Conservation (phyloP, 768 basidiomycete species). For the Leccinum longicurvipes region DNA sequence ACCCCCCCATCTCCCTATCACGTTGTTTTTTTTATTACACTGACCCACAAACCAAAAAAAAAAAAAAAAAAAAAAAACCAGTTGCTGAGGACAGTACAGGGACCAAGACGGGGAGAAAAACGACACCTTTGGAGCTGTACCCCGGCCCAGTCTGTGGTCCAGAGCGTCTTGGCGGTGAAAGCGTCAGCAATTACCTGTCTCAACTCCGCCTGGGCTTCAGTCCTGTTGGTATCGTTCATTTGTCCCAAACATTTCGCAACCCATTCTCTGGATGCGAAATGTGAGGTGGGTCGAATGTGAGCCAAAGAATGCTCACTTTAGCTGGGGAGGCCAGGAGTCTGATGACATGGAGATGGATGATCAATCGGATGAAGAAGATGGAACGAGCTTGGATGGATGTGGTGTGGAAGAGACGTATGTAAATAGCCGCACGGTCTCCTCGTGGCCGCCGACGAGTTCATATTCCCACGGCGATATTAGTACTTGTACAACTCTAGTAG, state of each 20-base stretch:
- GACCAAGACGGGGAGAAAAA: neutral
- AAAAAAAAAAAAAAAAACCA: too few relatives aligned
- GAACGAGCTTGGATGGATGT: neutral
- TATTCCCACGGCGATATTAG: slow-evolving; percentile 21
- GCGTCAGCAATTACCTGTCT: slow-evolving; percentile 96
- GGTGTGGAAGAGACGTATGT: slow-evolving; percentile 6
- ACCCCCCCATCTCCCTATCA: too few relatives aligned
- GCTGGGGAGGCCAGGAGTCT: slow-evolving; percentile 76
- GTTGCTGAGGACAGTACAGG: slow-evolving; percentile 20
- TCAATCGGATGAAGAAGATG: neutral
- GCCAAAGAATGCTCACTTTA: slow-evolving; percentile 51
- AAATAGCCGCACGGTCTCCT: slow-evolving; percentile 2
- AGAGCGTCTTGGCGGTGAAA: slow-evolving; percentile 77
- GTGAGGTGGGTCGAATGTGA: neutral
- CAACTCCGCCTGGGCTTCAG: slow-evolving; percentile 88
- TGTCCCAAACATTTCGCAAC: slow-evolving; percentile 90
- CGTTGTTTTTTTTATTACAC: too few relatives aligned
- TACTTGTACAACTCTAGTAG: too few relatives aligned
- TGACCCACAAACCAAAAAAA: too few relatives aligned
- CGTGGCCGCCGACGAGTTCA: neutral
- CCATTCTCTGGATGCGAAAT: slow-evolving; percentile 69
- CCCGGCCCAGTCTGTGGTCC: slow-evolving; percentile 92
- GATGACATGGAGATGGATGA: slow-evolving; percentile 51
- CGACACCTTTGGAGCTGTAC: slow-evolving; percentile 81
- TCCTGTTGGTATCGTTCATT: slow-evolving; percentile 84